Evolutionary conservation across 192 early-diverging fungal genomes (phyloP), one percentile per base, ranked within the genome.

Genomic region (Entomortierella chlamydospora): DNA sequence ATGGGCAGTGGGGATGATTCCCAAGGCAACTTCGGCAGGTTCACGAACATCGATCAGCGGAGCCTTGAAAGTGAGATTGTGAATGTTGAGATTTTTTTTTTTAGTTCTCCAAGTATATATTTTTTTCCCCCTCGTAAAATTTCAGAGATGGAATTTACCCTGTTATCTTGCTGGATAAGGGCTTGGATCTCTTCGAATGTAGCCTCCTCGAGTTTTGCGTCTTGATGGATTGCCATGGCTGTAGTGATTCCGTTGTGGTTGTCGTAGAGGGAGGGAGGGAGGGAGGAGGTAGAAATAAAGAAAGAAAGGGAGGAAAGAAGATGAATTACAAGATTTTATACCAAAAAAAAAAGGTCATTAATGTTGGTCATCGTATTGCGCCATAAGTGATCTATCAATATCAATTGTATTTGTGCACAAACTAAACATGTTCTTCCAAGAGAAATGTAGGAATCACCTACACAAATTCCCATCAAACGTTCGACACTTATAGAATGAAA

Each of bases 1-100:
- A 42, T 83, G 70, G 0, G 88, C 86, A 0, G 89, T 90, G 37
- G 89, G 90, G 55, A 92, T 89, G 56, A 37, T 51, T 30, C 90
- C 90, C 31, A 84, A 61, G 18, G 67, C 78, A 6, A 86, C 64
- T 72, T 92, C 90, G 31, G 77, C 59, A 15, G 83, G 81, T 58
- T 90, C 89, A 50, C 90, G 87, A 31, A 92, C 90, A 73, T 92
- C 90, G 37, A 92, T 86, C 29, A 92, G 76, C 43, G 69, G 64
- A 57, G 83, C 87, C 26, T 61, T 29, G 55, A 64, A 60, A 37
- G 7, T 25, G 31, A 18, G 26, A 22, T 18, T 6, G 6, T 23
- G 52, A 28, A 15, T 28, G n/a, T n/a, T n/a, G 26, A 54, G 9
- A 54, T 8, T 13, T 28, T 9, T 26, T 25, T 17, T 28, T 23